Conservation (phyloP, 2,329 filamentous ascomycete species). For the Purpureocillium takamizusanense region DNA sequence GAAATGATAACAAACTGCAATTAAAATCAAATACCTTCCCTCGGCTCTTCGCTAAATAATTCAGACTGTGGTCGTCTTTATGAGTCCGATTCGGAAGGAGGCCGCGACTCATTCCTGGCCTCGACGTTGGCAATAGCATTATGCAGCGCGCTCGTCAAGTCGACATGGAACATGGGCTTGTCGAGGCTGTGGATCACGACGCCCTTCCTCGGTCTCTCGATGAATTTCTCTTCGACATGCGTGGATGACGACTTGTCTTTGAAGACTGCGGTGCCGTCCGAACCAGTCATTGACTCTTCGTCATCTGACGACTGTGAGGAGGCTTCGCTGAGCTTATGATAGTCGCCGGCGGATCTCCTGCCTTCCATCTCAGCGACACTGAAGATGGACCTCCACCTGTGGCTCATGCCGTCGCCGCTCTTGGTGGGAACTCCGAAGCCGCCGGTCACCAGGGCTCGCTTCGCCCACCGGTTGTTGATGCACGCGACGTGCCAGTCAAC, state of each 20-base stretch:
- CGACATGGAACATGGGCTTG: conserved; percentile 86
- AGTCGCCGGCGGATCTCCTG: conserved; percentile 56
- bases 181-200: conserved; percentile 80
- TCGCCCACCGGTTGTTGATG: conserved; percentile 86
- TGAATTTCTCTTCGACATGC: conserved; percentile 28
- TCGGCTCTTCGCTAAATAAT: neutral
- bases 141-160: conserved; percentile 81
- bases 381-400: conserved; percentile 91
- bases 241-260: too few relatives aligned
- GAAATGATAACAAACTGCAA: too few relatives aligned
- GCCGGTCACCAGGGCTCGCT: conserved; percentile 75
- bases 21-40: too few relatives aligned
- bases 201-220: conserved; percentile 15
- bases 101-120: conserved; percentile 30
- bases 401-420: conserved; percentile 33
- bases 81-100: conserved; percentile 2
- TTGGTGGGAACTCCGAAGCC: conserved; percentile 78
- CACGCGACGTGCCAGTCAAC: conserved; percentile 97
- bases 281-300: conserved; percentile 15
- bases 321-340: conserved; percentile 39
- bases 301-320: conserved; percentile 11
- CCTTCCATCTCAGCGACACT: conserved; percentile 82
- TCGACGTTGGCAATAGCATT: conserved; percentile 76
- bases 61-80: neutral
- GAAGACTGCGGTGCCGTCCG: too few relatives aligned